Conservation (phyloP, 2,329 filamentous ascomycete genomes). For the Colletotrichum noveboracense region DNA sequence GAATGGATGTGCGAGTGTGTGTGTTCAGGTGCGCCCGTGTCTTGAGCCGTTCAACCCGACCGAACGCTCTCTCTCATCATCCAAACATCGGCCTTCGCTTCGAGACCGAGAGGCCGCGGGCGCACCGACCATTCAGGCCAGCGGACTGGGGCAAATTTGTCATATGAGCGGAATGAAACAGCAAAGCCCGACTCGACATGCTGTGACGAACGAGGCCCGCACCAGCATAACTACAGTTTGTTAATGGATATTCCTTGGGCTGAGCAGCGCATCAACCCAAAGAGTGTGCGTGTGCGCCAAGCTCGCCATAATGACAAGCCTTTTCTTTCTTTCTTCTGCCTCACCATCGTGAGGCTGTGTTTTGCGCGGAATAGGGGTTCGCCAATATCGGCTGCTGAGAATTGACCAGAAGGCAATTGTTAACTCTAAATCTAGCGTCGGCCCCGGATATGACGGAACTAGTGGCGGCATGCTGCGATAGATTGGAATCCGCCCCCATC, state of each 20-base stretch:
- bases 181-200: constrained; percentile 1
- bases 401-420: neutral
- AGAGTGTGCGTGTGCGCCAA: neutral
- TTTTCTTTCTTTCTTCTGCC: neutral
- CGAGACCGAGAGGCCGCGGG: neutral
- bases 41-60: neutral
- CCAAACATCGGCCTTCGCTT: constrained; percentile 11
- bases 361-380: neutral
- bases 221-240: neutral
- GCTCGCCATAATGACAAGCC: neutral
- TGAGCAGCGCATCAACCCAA: neutral
- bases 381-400: neutral
- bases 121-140: neutral
- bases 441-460: neutral
- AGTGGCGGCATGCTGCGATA: neutral
- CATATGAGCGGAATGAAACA: constrained; percentile 7
- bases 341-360: neutral
- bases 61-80: neutral
- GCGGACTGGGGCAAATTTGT: neutral
- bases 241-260: neutral
- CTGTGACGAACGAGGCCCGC: neutral
- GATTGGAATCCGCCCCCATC: constrained; percentile 5
- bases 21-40: neutral
- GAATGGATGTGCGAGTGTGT: neutral
- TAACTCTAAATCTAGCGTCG: constrained; percentile 2